A percentile compares a stretch with the other conserved stretches of the same genome.
Evolutionary conservation across 2,329 filamentous ascomycete species (phyloP).

Genomic region (Aspergillus uvarum): DNA sequence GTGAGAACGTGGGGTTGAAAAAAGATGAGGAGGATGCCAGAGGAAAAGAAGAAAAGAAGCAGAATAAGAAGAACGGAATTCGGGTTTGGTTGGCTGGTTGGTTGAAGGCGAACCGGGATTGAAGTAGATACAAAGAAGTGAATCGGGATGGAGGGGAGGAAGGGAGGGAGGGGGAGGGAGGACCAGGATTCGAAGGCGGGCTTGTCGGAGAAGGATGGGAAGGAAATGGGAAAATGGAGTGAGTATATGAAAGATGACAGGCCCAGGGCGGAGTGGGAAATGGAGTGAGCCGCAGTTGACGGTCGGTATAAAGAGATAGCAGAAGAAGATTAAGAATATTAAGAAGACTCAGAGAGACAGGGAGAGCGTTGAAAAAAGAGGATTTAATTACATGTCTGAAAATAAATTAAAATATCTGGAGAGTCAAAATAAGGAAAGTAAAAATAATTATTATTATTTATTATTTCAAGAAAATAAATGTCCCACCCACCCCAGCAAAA

Average conservation of each 20-base stretch:
- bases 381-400: slow-evolving; percentile 6
- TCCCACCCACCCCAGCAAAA: background rate
- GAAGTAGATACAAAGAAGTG: slow-evolving; percentile 10
- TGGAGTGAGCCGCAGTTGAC: slow-evolving; percentile 9
- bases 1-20: background rate
- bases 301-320: slow-evolving; percentile 2
- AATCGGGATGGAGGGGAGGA: slow-evolving; percentile 2
- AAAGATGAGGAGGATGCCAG: background rate
- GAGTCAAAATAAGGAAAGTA: background rate
- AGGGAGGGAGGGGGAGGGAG: background rate
- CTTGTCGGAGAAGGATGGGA: slow-evolving; percentile 5
- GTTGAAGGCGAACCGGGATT: background rate
- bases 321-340: slow-evolving; percentile 2
- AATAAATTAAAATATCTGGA: slow-evolving; percentile 1
- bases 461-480: background rate
- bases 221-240: slow-evolving; percentile 5
- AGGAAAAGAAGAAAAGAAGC: slow-evolving; percentile 4
- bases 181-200: background rate
- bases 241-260: slow-evolving; percentile 13
- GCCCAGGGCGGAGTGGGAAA: slow-evolving; percentile 3
- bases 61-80: slow-evolving; percentile 1
- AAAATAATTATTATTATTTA: background rate
- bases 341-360: slow-evolving; percentile 10
- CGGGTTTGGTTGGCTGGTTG: background rate
- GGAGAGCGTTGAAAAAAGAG: slow-evolving; percentile 8